Base-by-base conservation (phyloP, 2,329 filamentous ascomycete genomes). In the Epichloe uncinata region DNA sequence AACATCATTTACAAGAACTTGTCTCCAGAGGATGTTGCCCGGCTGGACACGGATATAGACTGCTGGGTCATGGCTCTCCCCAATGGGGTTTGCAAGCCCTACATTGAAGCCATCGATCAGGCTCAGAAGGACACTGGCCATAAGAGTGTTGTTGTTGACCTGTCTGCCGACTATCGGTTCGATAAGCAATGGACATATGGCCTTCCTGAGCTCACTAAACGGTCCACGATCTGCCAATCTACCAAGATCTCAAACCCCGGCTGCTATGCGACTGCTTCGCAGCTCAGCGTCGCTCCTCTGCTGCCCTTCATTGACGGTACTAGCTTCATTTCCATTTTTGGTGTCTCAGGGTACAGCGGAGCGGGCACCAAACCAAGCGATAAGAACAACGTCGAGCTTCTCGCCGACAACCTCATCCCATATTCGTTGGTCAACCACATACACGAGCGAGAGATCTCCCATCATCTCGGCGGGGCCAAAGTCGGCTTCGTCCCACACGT, bases 11-110 rank as follows among this genome's bases (percentile, higher is more conserved):
- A 98, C 68, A 88, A 95, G 68, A 95, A 89, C 65, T 74, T 97
- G 42, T 82, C 79, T 50, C 79, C 88, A 6, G 91, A 97, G 56
- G 91, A 97, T 57, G 83, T 95, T 12, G 81, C 82, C 55, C 77
- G 82, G 51, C 87, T 97, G 79, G 87, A 93, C 54, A 82, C 85
- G 64, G 81, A 84, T 34, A 82, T 97, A 46, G 91, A 97, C 71
- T 93, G 87, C 70, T 97, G 90, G 90, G 87, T 97, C 42, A 93
- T 97, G 87, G 93, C 93, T 36, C 80, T 97, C 33, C 93, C 91
- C 42, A 98, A 97, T 62, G 87, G 87, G 53, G 88, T 95, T 46
- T 96, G 88, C 79, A 86, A 89, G 70, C 90, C 93, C 0, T 98
- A 85, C 58, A 85, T 97, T 9, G 87, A 97, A 55, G 91, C 91